Conservation (phyloP, 1,139 yeast genomes). For the Pichia sp. region DNA sequence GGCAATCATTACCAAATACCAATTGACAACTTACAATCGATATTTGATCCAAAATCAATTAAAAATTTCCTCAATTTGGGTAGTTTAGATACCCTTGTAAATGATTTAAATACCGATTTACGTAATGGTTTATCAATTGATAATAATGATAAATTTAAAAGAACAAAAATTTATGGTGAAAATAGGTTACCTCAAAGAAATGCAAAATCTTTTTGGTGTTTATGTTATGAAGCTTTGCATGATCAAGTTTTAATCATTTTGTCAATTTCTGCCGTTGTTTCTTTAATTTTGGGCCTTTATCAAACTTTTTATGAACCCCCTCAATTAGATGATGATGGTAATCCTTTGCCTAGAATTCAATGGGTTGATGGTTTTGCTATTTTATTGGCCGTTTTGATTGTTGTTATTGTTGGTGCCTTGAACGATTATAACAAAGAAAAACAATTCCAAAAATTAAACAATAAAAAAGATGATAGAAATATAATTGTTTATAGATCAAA, state of each 20-base stretch:
- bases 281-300: conserved; percentile 85
- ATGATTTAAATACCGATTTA: conserved; percentile 36
- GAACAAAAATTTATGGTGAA: conserved; percentile 52
- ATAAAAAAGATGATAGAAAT: conserved; percentile 79
- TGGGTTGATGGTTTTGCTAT: conserved; percentile 99
- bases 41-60: conserved; percentile 53
- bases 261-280: conserved; percentile 79
- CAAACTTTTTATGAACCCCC: conserved; percentile 86
- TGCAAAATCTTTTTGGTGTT: conserved; percentile 56
- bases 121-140: conserved; percentile 39
- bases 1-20: conserved; percentile 15
- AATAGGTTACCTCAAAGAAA: conserved; percentile 67
- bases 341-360: conserved; percentile 70
- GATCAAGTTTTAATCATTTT: conserved; percentile 86
- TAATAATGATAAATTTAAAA: conserved; percentile 28
- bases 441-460: conserved; percentile 82
- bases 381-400: conserved; percentile 82
- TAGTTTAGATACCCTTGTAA: conserved; percentile 26
- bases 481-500: conserved; percentile 74
- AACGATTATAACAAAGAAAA: conserved; percentile 96
- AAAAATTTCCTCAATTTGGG: conserved; percentile 37
- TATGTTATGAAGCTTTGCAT: conserved; percentile 80
- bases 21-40: conserved; percentile 31
- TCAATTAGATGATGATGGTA: conserved; percentile 70
- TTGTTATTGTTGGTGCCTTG: conserved; percentile 86